Percentiles rank a stretch among this genome's conserved stretches.
These are phyloP conservation scores for Backusella psychrophila DNA, from an alignment of 192 early-diverging fungal species.

Conservation along the genomic window DNA sequence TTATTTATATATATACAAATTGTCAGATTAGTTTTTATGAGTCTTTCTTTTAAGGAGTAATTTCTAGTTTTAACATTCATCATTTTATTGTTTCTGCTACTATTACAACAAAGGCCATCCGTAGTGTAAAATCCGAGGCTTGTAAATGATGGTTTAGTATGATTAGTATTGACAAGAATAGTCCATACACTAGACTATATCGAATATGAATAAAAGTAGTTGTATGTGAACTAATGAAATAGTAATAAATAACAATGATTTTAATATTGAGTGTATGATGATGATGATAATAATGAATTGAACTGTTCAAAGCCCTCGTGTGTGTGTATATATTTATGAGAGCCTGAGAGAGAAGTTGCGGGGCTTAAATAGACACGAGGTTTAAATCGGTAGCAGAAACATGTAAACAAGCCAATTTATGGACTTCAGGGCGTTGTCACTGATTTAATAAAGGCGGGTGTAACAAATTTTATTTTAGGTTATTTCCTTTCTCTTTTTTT, in stretches of 20 bases:
- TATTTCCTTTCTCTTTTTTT: conserved; percentile 5
- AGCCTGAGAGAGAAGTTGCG: not conserved
- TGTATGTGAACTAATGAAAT: not conserved
- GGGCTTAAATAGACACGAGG: conserved; percentile 2
- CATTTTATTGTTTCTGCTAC: not conserved
- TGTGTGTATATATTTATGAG: not conserved
- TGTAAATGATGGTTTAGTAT: not conserved
- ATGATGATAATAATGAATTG: not conserved
- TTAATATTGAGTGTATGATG: not conserved
- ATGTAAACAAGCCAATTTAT: conserved; percentile 1
- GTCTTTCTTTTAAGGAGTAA: not conserved
- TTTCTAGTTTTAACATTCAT: not conserved
- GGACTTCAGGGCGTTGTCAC: not conserved
- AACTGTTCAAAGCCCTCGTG: conserved; percentile 6
- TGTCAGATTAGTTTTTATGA: not conserved
- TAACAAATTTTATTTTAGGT: conserved; percentile 15
- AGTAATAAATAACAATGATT: not conserved
- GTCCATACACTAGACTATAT: not conserved
- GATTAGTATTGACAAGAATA: not conserved
- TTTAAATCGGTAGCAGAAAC: not conserved
- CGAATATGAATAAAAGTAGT: not conserved
- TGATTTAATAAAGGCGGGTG: conserved; percentile 17
- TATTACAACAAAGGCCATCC: not conserved
- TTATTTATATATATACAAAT: not conserved
- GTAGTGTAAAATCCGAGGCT: not conserved